Percentiles rank a stretch among this genome's conserved stretches.
phyloP scores from a whole-genome alignment of 139 green algal species.

The Chlorella sorokiniana region DNA sequence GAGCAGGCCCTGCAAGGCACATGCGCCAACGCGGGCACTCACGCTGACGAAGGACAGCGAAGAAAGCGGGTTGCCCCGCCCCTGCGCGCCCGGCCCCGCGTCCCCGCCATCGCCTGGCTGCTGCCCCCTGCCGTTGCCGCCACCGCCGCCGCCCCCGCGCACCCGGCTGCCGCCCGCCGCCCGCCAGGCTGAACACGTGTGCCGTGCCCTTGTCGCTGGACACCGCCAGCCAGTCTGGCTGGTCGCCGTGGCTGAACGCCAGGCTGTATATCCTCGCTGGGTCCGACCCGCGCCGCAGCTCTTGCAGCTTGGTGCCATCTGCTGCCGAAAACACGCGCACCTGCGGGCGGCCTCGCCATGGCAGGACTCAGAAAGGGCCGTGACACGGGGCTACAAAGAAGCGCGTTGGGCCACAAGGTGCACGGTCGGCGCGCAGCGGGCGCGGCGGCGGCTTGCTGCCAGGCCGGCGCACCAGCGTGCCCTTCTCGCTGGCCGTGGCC shows the following conservation, averaged over 20 bases:
- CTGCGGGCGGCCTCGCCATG: not conserved
- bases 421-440: too few species aligned
- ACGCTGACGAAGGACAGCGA: constrained; percentile 58
- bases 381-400: too few species aligned
- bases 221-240: constrained; percentile 82
- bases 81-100: not conserved
- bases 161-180: not conserved
- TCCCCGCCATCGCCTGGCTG: not conserved
- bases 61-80: constrained; percentile 42
- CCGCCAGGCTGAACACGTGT: constrained; percentile 67
- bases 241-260: constrained; percentile 66
- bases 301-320: constrained; percentile 82
- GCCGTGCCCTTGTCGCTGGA: constrained; percentile 91
- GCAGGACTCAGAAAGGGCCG: too few species aligned
- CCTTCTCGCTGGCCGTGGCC: constrained; percentile 83
- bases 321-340: constrained; percentile 88
- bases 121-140: constrained; percentile 7
- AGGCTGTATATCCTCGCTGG: constrained; percentile 86
- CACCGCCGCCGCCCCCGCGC: not conserved
- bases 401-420: not conserved
- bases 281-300: constrained; percentile 91
- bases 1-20: not conserved
- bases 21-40: not conserved
- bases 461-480: constrained; percentile 14
- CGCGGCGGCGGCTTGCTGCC: too few species aligned